Evolutionary conservation across 2,329 filamentous ascomycete species (phyloP), one percentile per base, ranked within the genome.

Genomic region (Pseudogymnoascus sp.): DNA sequence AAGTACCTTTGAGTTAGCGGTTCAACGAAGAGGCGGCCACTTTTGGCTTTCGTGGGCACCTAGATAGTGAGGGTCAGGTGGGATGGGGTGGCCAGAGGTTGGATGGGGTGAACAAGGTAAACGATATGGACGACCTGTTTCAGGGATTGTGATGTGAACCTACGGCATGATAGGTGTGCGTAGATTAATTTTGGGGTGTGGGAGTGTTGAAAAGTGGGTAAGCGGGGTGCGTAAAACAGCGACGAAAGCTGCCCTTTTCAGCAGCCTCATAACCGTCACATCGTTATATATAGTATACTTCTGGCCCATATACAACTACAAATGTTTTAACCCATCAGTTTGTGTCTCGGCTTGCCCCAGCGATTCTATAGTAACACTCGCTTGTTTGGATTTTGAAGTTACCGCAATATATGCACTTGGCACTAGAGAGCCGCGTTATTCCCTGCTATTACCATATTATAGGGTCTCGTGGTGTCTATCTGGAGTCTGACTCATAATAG

Each of bases 1-100:
- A n/a, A n/a, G n/a, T 59, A 59, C 58, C 29, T 59, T 59, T 59
- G 13, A 21, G 33, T 37, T 37, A 40, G 58, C 13, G 6, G 58
- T 59, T 33, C 3, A 37, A 35, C 31, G 5, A 59, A 18, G 58
- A 37, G 58, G 39, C 6, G 7, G 58, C 58, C 4, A 37, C 1
- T 59, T 59, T 25, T 59, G 31, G 58, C 29, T 59, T 33, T 37
- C 10, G 6, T 59, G 13, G 29, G 21, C 29, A 31, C 35, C 58
- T 21, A 18, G 35, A 59, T 35, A 59, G 27, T 15, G 13, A 59
- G 29, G 18, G 58, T 29, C 1, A 40, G 37, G 37, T 40, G 2
- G 37, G 37, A 21, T 40, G 6, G 37, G n/a, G 8, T 40, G 15
- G 15, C 37, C 3, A 15, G 27, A 39, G 13, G 58, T 27, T 29